Evolutionary conservation across 805 yeast species (phyloP).

Genomic region (Saccharomycopsis schoenii): DNA sequence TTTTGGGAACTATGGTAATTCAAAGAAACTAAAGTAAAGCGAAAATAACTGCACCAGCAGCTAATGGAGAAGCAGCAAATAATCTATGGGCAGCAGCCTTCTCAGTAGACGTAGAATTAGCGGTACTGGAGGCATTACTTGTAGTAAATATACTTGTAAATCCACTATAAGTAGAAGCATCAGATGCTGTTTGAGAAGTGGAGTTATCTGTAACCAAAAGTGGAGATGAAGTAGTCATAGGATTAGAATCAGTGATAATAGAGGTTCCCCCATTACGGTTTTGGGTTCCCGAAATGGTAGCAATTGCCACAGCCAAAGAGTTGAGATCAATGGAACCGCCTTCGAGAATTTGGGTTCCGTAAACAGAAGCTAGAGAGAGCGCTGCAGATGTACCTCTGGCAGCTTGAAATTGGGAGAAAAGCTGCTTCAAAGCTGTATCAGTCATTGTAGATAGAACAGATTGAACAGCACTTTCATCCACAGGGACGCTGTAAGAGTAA

Average conservation of each 20-base stretch:
- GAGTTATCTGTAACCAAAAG: neutral
- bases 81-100: neutral
- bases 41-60: neutral
- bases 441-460: constrained; percentile 13
- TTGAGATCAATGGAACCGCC: constrained; percentile 16
- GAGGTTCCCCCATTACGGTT: constrained; percentile 3
- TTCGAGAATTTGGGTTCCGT: constrained; percentile 14
- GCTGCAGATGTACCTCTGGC: constrained; percentile 19
- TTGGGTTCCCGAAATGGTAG: constrained; percentile 12
- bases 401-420: constrained; percentile 15
- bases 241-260: constrained; percentile 5
- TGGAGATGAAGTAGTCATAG: neutral
- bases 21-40: neutral
- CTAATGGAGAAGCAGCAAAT: neutral
- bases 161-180: neutral
- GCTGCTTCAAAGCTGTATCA: constrained; percentile 8
- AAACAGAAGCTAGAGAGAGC: constrained; percentile 17
- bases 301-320: constrained; percentile 13
- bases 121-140: neutral
- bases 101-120: neutral
- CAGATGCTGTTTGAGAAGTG: neutral
- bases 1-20: neutral
- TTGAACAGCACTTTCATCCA: constrained; percentile 13
- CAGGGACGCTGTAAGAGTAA: constrained; percentile 8
- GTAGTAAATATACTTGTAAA: neutral